Evolutionary conservation across 176 grass and related monocot species (phyloP).

Genomic region (Triticum monococcum): DNA sequence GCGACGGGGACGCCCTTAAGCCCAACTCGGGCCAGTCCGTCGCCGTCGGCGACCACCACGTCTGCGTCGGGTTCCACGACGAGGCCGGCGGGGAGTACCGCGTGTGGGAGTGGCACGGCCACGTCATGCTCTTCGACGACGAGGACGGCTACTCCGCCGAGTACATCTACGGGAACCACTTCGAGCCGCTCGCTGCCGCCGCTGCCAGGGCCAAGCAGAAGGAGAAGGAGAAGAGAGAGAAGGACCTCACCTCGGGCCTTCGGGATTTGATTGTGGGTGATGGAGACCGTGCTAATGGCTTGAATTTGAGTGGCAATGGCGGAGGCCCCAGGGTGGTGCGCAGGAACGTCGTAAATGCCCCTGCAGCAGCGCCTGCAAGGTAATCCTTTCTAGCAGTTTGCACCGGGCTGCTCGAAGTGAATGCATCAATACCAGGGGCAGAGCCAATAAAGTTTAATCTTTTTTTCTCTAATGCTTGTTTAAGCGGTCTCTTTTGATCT

Average conservation of each 20-base stretch:
- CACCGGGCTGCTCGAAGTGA: background rate
- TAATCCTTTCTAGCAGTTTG: conserved; percentile 36
- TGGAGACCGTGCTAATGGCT: conserved; percentile 5
- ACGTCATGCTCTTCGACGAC: conserved; percentile 95
- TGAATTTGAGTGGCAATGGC: conserved; percentile 21
- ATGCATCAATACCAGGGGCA: conserved; percentile 15
- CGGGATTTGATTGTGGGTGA: conserved; percentile 68
- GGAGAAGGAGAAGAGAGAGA: conserved; percentile 59
- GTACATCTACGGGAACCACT: conserved; percentile 95
- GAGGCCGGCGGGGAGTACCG: conserved; percentile 78
- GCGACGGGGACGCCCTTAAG: conserved; percentile 66
- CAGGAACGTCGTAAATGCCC: conserved; percentile 47
- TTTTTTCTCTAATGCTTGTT: conserved; percentile 6
- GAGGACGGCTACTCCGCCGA: conserved; percentile 87
- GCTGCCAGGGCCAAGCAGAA: conserved; percentile 52
- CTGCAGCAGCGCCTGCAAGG: conserved; percentile 33
- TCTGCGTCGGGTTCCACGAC: conserved; percentile 83
- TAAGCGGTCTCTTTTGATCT: conserved; percentile 24
- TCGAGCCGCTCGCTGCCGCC: conserved; percentile 57
- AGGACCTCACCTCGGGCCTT: conserved; percentile 59
- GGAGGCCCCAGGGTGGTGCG: conserved; percentile 55
- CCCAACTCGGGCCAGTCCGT: conserved; percentile 89
- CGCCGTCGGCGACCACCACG: conserved; percentile 81
- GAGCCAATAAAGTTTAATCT: conserved; percentile 41
- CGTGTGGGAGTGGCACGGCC: conserved; percentile 98